phyloP scores from a whole-genome alignment of 108 stramenopile genomes.

The Fragilaria radians region DNA sequence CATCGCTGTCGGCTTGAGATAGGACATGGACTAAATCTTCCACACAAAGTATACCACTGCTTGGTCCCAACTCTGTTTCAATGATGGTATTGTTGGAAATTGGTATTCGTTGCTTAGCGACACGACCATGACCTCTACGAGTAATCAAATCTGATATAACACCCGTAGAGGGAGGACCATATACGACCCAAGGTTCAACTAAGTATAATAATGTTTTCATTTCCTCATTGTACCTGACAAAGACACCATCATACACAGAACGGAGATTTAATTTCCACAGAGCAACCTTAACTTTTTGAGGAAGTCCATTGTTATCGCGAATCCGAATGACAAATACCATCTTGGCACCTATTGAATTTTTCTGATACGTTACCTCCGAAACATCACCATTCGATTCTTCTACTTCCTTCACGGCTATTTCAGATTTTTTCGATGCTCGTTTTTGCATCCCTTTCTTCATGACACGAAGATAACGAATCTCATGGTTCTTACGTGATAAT shows the following conservation, averaged over 20 bases:
- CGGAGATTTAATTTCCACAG: conserved; percentile 51
- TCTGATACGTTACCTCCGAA: conserved; percentile 43
- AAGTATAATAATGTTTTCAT: conserved; percentile 62
- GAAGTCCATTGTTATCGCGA: conserved; percentile 44
- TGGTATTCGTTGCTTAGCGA: conserved; percentile 66
- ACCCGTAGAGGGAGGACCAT: conserved; percentile 60
- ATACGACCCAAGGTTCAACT: conserved; percentile 78
- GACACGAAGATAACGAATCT: conserved; percentile 59
- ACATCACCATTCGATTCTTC: conserved; percentile 24
- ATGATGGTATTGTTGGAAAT: conserved; percentile 79
- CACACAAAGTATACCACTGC: conserved; percentile 75
- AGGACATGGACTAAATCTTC: conserved; percentile 85
- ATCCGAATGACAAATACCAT: conserved; percentile 74
- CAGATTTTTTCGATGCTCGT: conserved; percentile 56
- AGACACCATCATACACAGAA: conserved; percentile 65
- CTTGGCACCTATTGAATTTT: conserved; percentile 66
- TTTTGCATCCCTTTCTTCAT: conserved; percentile 84
- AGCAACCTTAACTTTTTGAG: conserved; percentile 41
- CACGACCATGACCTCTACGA: conserved; percentile 55
- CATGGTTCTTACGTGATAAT: conserved; percentile 42
- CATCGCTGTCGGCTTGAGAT: conserved; percentile 19
- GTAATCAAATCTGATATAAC: conserved; percentile 71
- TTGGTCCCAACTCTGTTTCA: conserved; percentile 62
- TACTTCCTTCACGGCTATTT: conserved; percentile 45
- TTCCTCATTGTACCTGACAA: conserved; percentile 52